Evolutionary conservation across 1,284 basidiomycete genomes (phyloP).

Genomic region (Marasmius tenuissimus): DNA sequence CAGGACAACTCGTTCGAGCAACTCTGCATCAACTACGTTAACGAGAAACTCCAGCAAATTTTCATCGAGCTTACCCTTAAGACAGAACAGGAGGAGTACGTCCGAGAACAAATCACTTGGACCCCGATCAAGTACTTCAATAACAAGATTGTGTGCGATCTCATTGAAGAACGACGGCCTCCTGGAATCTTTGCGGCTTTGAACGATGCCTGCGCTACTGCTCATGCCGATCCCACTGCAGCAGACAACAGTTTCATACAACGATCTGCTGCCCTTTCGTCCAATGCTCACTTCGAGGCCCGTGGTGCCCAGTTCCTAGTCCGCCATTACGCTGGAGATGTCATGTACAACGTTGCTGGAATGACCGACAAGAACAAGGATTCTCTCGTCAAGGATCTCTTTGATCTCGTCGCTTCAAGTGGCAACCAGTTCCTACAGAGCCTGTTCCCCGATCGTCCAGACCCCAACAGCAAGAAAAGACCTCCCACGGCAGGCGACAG

Average conservation of each 20-base stretch:
- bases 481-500: slow-evolving; percentile 98
- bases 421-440: slow-evolving; percentile 84
- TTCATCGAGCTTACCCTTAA: slow-evolving; percentile 99
- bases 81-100: slow-evolving; percentile 99
- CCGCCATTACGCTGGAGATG: slow-evolving; percentile 96
- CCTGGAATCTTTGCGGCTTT: slow-evolving; percentile 98
- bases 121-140: slow-evolving; percentile 98
- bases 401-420: slow-evolving; percentile 85
- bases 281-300: slow-evolving; percentile 91
- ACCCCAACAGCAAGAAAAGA: slow-evolving; percentile 96
- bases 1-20: slow-evolving; percentile 99
- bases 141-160: slow-evolving; percentile 96
- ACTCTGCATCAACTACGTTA: slow-evolving; percentile 99
- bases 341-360: slow-evolving; percentile 95
- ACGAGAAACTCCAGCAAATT: slow-evolving; percentile 98
- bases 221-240: slow-evolving; percentile 94
- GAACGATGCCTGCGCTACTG: slow-evolving; percentile 98
- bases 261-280: slow-evolving; percentile 77
- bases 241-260: slow-evolving; percentile 98
- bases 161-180: slow-evolving; percentile 95
- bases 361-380: slow-evolving; percentile 99
- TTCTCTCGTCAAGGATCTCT: slow-evolving; percentile 89
- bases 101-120: slow-evolving; percentile 98
- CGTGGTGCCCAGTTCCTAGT: slow-evolving; percentile 89
- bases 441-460: slow-evolving; percentile 93